Conservation (phyloP, 768 basidiomycete species). For the Serendipita sp. region DNA sequence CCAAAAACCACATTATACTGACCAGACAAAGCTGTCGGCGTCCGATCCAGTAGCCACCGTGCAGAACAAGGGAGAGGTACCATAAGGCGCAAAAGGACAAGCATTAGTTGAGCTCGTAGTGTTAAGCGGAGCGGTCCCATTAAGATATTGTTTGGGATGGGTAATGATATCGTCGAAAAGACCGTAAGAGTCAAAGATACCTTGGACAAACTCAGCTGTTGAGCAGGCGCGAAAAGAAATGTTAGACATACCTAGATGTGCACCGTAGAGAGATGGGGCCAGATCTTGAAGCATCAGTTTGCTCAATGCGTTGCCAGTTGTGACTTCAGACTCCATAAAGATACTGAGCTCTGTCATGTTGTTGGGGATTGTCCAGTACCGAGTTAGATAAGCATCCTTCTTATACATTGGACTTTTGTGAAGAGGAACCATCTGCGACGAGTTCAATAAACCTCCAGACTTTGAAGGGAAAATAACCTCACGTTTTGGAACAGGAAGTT, state of each 20-base stretch:
- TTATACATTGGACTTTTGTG: conserved; percentile 31
- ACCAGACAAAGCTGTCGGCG: conserved; percentile 47
- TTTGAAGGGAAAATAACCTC: background rate
- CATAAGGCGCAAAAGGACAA: conserved; percentile 29
- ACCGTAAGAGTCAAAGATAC: conserved; percentile 41
- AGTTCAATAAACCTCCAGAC: conserved; percentile 5
- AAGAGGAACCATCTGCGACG: conserved; percentile 39
- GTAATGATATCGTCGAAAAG: conserved; percentile 44
- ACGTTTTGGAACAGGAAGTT: conserved; percentile 53
- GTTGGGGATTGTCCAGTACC: conserved; percentile 33
- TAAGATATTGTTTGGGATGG: conserved; percentile 36
- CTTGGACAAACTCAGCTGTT: background rate
- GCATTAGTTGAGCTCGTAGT: conserved; percentile 35
- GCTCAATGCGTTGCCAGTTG: conserved; percentile 35
- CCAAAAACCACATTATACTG: conserved; percentile 11
- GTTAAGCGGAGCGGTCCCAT: conserved; percentile 46
- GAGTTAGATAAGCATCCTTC: conserved; percentile 29
- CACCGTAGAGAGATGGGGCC: conserved; percentile 31
- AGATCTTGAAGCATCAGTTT: conserved; percentile 34
- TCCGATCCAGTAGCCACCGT: conserved; percentile 13
- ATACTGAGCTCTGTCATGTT: conserved; percentile 45
- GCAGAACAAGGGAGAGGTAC: conserved; percentile 12
- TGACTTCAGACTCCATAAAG: conserved; percentile 36
- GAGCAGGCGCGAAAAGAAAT: background rate
- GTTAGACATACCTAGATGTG: conserved; percentile 34